Base-by-base conservation (phyloP, 2,329 filamentous ascomycete species). In the Helminthosporium solani region DNA sequence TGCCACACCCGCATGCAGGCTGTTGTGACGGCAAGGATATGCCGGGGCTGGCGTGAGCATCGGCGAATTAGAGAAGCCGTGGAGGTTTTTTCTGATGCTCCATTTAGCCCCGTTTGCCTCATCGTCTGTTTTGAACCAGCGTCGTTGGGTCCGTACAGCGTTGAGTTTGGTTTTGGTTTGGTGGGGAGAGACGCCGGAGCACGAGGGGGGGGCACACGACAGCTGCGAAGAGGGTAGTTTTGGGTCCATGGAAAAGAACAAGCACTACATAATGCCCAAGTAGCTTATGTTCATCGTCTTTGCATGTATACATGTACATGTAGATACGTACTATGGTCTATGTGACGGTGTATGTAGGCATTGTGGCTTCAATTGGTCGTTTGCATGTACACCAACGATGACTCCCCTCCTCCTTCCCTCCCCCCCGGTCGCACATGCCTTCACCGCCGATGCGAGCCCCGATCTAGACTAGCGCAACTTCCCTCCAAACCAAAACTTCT, bases 101-200 rank as follows among this genome's bases (percentile, higher is more conserved):
- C 52, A 58, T 53, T 56, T 57, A 60, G 52, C 53, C 57, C 60
- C 52, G 56, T 5, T 58, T 58, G 63, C 58, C 59, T 65, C 61
- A 59, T 61, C 14, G 57, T 56, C 53, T 53, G 40, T 56, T 60
- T n/a, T 56, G 52, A 42, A 47, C 46, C 18, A 27, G 44, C 16
- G 47, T 33, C 30, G 40, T 33, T 34, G 40, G 41, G 28, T 52
- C 50, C 48, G 52, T 53, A 51, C 44, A 57, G 50, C 46, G 55
- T 56, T 60, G 62, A 57, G 55, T 56, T 38, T 38, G 14, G 19
- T 21, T 3, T 25, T 20, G n/a, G 23, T 25, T 59, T 52, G 57
- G 64, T 66, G 65, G 64, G 65, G 62, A 61, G 62, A 61, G 44
- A 44, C 47, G 49, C 49, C 40, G 48, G 42, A 46, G 18, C 21